A percentile compares a stretch with the other conserved stretches of the same genome.
Conservation (phyloP, 495 filamentous ascomycete genomes). For the Podospora tetraspora region DNA sequence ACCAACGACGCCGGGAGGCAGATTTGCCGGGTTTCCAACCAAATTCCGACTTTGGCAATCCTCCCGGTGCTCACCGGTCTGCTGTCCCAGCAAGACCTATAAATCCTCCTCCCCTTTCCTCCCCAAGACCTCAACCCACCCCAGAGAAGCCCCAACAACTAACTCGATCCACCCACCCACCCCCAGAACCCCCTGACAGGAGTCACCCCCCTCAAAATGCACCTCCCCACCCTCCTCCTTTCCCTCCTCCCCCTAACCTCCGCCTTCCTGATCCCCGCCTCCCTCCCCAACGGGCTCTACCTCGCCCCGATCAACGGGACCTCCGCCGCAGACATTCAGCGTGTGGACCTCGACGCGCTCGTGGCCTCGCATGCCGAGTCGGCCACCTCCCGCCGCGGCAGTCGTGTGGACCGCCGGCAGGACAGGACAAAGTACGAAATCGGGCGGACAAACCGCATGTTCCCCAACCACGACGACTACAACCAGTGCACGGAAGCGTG, state of each 20-base stretch:
- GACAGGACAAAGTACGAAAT: background rate
- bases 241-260: background rate
- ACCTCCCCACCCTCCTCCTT: background rate
- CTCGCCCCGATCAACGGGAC: background rate
- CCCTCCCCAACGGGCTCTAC: background rate
- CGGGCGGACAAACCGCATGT: background rate
- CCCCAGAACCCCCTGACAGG: background rate
- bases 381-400: background rate
- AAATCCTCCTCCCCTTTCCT: background rate
- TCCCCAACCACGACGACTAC: background rate
- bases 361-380: background rate
- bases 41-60: background rate
- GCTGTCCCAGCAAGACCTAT: background rate
- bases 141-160: background rate
- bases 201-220: background rate
- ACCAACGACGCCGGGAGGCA: background rate
- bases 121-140: background rate
- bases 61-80: background rate
- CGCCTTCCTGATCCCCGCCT: background rate
- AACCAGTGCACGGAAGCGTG: background rate
- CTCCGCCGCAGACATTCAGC: background rate
- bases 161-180: background rate
- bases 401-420: background rate
- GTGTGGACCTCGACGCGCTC: background rate
- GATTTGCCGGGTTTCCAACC: background rate